Conservation (phyloP, 2,329 filamentous ascomycete genomes). For the Trichoderma polysporum region DNA sequence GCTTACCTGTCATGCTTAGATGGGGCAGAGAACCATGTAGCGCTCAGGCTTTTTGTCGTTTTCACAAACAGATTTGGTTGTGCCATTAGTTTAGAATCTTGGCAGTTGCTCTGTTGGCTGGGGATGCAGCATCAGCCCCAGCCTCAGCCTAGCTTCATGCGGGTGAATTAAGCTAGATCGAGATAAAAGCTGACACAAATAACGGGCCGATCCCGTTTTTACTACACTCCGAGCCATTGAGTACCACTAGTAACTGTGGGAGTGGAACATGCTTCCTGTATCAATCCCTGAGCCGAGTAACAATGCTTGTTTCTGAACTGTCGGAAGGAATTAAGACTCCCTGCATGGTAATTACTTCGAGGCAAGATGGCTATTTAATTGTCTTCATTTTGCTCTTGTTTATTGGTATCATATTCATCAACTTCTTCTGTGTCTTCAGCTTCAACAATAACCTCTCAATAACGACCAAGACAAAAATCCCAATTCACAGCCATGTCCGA, state of each 20-base stretch:
- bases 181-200: background rate
- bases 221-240: background rate
- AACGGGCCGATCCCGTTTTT: slow-evolving; percentile 2
- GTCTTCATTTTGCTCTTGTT: background rate
- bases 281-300: background rate
- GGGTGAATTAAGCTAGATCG: background rate
- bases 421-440: background rate
- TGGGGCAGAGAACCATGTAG: background rate
- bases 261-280: background rate
- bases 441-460: background rate
- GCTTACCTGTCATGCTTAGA: slow-evolving; percentile 14
- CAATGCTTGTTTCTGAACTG: background rate
- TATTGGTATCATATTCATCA: too few species aligned
- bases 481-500: background rate
- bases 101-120: background rate
- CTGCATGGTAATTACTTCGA: background rate
- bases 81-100: background rate
- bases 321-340: background rate
- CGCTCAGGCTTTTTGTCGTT: background rate
- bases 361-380: background rate
- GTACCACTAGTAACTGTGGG: background rate
- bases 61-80: background rate
- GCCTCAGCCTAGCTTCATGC: background rate
- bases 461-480: background rate
- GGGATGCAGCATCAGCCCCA: background rate